Base-by-base conservation (phyloP, 257 asterid genomes). In the Solanum ossicruentum region DNA sequence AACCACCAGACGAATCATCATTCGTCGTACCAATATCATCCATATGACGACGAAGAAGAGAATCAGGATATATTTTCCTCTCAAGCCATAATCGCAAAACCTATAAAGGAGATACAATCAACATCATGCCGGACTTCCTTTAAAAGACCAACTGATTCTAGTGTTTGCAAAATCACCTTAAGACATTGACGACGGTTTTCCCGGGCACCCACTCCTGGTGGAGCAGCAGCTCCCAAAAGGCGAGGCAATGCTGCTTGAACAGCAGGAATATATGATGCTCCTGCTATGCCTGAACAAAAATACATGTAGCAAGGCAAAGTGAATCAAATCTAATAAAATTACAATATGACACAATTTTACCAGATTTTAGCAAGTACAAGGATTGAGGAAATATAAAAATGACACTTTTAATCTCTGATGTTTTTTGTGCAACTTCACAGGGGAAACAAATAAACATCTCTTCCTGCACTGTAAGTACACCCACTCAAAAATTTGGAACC, bases 121-220 rank as follows among this genome's bases (percentile, higher is more conserved):
- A 56, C 66, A 67, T 23, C 66, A 52, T 78, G 66, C 65, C 54
- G 66, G 26, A 28, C 63, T 78, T 36, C 58, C 21, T 78, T 28
- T 26, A 78, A 52, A 78, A 28, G 83, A 78, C 51, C 51, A 78
- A 16, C 28, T 52, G 66, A 21, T 83, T 83, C 81, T 28, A 54
- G 60, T 32, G 66, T 47, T 26, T 36, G 61, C 85, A 26, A 73
- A 84, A 75, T 90, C 89, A 96, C 99, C 97, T 96, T 96, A 79
- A 88, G 97, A 87, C 98, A 95, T 84, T 95, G 99, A 83, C 98
- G 98, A 55, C 99, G 99, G 87, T 96, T 96, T 89, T 96, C 99
- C 84, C 93, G 93, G 77, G 97, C 97, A 82, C 93, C 92, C 55
- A 93, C 84, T 82, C 98, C 98, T 85, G 97, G 86, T 1, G 99